Evolutionary conservation across 176 grass and related monocot species (phyloP).

Genomic region (maize (Zea mays)): Zm-B73-REFERENCE-NAM-5.0 NC_050100.1:4234501-4235000

Average conservation of each 20-base stretch:
- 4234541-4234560: no score
- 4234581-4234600: background rate
- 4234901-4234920: background rate
- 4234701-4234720: no score
- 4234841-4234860: background rate
- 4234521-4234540: no score
- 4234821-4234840: background rate
- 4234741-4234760: no score
- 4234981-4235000: background rate
- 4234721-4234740: no score
- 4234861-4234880: background rate
- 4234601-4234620: background rate
- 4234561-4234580: no score
- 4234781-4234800: background rate
- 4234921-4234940: background rate
- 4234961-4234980: background rate
- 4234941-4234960: background rate
- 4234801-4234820: background rate
- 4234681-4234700: no score
- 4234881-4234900: background rate
- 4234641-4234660: no score
- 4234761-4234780: no score
- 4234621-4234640: no score
- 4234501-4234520: no score
- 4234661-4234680: no score